phyloP scores from a whole-genome alignment of 371 early-diverging fungal species.

The Rhizomucor pusillus region DNA sequence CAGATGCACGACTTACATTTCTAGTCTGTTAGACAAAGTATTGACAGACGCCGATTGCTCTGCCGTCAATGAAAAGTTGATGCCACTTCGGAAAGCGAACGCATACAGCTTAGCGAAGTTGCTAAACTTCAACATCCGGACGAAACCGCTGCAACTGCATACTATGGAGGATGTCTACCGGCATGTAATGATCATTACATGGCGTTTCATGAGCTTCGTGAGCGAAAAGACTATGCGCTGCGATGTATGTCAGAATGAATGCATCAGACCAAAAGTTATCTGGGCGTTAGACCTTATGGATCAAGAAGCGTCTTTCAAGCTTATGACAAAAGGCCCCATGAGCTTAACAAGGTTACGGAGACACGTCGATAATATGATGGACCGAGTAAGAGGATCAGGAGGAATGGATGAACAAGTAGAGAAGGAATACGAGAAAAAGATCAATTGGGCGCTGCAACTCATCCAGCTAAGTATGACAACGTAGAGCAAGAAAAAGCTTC shows the following conservation, averaged over 20 bases:
- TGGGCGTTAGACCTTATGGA: background rate
- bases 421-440: constrained; percentile 1
- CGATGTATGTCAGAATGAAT: constrained; percentile 2
- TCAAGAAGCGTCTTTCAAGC: too few species aligned
- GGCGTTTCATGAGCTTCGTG: constrained; percentile 9
- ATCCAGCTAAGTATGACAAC: background rate
- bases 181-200: constrained; percentile 8
- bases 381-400: constrained; percentile 1
- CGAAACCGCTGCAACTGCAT: constrained; percentile 4
- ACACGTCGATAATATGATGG: constrained; percentile 9
- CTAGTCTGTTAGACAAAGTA: constrained; percentile 12
- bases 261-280: background rate
- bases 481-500: too few species aligned
- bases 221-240: constrained; percentile 9
- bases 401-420: background rate
- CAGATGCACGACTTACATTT: constrained; percentile 11
- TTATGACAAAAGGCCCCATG: too few species aligned
- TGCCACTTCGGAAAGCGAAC: background rate
- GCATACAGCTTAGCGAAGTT: constrained; percentile 6
- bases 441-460: constrained; percentile 4
- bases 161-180: constrained; percentile 10
- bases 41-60: constrained; percentile 12
- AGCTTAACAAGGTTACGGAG: too few species aligned
- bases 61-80: constrained; percentile 6
- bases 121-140: constrained; percentile 11